Conservation (phyloP, 768 basidiomycete genomes). For the Mycena pura region DNA sequence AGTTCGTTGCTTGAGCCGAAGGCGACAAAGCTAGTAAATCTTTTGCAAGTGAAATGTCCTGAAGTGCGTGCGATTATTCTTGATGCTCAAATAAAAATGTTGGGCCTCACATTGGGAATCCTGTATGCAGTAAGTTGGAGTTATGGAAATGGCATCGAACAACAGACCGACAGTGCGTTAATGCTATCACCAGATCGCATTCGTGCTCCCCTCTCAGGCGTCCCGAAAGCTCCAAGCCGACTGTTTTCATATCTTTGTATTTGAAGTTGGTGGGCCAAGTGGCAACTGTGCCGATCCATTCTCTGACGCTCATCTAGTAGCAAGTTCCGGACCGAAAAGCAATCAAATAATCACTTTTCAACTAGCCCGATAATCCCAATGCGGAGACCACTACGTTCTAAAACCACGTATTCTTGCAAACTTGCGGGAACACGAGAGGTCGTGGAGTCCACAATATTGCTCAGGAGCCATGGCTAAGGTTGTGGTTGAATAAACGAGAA, state of each 20-base stretch:
- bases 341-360: conserved; percentile 62
- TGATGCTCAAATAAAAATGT: background rate
- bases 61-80: background rate
- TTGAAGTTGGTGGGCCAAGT: conserved; percentile 86
- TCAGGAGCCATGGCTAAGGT: conserved; percentile 85
- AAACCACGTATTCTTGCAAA: conserved; percentile 65
- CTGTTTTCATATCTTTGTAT: conserved; percentile 77
- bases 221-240: conserved; percentile 74
- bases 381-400: conserved; percentile 73
- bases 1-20: conserved; percentile 47
- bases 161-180: conserved; percentile 80
- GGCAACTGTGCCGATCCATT: conserved; percentile 88
- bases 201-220: conserved; percentile 71
- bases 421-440: conserved; percentile 69
- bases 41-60: conserved; percentile 80
- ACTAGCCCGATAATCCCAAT: conserved; percentile 88
- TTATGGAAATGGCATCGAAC: background rate
- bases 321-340: background rate
- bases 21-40: conserved; percentile 67
- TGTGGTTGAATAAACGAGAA: background rate
- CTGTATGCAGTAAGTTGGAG: conserved; percentile 32
- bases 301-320: conserved; percentile 49
- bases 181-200: conserved; percentile 84
- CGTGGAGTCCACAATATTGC: conserved; percentile 79
- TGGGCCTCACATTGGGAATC: conserved; percentile 52